phyloP scores from a whole-genome alignment of 1,139 yeast genomes.

The Taphrina confusa region DNA sequence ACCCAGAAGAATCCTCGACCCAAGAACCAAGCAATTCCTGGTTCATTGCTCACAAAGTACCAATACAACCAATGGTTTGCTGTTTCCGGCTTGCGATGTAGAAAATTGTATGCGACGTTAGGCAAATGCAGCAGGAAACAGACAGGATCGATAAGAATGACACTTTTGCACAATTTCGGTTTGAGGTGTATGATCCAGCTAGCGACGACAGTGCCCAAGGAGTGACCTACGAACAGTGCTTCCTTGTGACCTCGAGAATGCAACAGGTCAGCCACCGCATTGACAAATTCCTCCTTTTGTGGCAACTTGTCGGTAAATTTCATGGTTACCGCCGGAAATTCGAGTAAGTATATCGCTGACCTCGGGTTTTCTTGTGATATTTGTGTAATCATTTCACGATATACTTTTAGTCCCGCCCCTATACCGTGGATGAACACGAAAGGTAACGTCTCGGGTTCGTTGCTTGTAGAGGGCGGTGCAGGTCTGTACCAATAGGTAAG shows the following conservation, averaged over 20 bases:
- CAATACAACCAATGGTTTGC: slow-evolving; percentile 36
- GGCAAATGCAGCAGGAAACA: slow-evolving; percentile 32
- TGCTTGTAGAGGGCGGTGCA: slow-evolving; percentile 4
- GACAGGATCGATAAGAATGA: slow-evolving; percentile 35
- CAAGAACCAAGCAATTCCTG: slow-evolving; percentile 34
- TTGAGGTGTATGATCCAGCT: slow-evolving; percentile 32
- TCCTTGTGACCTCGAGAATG: slow-evolving; percentile 7
- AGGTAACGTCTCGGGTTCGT: slow-evolving; percentile 19
- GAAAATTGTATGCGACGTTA: slow-evolving; percentile 35
- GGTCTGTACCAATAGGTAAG: slow-evolving; percentile 33
- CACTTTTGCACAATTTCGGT: slow-evolving; percentile 11
- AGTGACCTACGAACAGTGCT: slow-evolving; percentile 31
- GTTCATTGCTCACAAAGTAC: slow-evolving; percentile 34
- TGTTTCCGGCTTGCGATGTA: slow-evolving; percentile 28
- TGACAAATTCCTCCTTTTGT: slow-evolving; percentile 22
- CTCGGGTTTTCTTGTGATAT: slow-evolving; percentile 18
- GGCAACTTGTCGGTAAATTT: slow-evolving; percentile 29
- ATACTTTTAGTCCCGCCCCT: slow-evolving; percentile 35
- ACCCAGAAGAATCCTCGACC: slow-evolving; percentile 36
- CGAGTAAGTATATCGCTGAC: slow-evolving; percentile 31
- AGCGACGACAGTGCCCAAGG: slow-evolving; percentile 32
- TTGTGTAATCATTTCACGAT: slow-evolving; percentile 18
- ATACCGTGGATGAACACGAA: slow-evolving; percentile 35
- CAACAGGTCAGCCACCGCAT: slow-evolving; percentile 17
- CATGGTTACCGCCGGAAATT: slow-evolving; percentile 31